Evolutionary conservation across 352 stramenopile genomes (phyloP), one percentile per base, ranked within the genome.

Genomic region (Globisporangium perplexum): DNA sequence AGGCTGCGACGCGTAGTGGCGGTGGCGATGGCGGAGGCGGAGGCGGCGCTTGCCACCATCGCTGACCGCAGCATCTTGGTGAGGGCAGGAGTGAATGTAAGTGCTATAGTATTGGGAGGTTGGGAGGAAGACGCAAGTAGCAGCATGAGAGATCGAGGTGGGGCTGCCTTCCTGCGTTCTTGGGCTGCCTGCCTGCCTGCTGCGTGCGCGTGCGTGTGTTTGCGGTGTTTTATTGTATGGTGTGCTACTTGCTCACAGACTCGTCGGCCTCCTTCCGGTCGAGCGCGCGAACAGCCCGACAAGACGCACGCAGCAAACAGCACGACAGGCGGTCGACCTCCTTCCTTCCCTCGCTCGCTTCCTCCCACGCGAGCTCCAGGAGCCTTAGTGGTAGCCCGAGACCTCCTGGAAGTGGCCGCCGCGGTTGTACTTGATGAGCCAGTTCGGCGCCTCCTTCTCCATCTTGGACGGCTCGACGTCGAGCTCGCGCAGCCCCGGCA

Each of bases 381-480:
- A 6, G 11, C 15, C 26, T 49, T 86, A 94, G 74, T 94, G 83
- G 75, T 92, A 94, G 43, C 83, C 81, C 57, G 80, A 87, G 48
- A 93, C 81, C 65, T 95, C 82, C 68, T 90, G 77, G 74, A 98
- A 98, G 72, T 98, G 96, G 44, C 96, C 96, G 39, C 91, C 94
- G 36, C 71, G 63, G 74, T 97, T 94, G 76, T 95, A 98, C 65
- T 93, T 89, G 72, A 98, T 80, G 57, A 99, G 77, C 68, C 97
- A 99, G 67, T 89, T 89, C 47, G 97, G 97, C 26, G 93, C 91
- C 56, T 97, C 80, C 72, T 97, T 97, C 67, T 98, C 95, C 63
- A 99, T 84, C 60, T 95, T 94, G 52, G 74, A 87, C 20, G 90
- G 86, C 57, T 88, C 86, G 22, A 99, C 65, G 55, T 89, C 80